These are phyloP conservation scores for Xylariales sp. DNA, from an alignment of 2,329 filamentous ascomycete genomes.

Conservation along the genomic window DNA sequence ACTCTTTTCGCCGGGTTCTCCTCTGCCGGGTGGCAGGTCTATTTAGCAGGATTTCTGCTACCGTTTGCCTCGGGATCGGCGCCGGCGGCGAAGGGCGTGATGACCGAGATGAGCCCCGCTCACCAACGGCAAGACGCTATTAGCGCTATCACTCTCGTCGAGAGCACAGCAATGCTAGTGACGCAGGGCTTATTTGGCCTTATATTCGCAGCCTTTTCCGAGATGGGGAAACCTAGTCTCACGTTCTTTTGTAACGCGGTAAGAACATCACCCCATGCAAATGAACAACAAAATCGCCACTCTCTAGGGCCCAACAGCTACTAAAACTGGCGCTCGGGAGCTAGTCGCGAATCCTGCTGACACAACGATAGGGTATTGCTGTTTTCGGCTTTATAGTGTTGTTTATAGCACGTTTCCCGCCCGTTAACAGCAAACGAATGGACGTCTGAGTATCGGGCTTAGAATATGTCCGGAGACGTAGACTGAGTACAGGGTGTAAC, in stretches of 20 bases:
- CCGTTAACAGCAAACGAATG: slow-evolving; percentile 56
- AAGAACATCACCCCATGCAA: slow-evolving; percentile 43
- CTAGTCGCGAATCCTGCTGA: slow-evolving; percentile 32
- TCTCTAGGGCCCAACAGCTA: neutral
- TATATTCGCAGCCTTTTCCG: slow-evolving; percentile 72
- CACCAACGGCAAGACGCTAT: slow-evolving; percentile 73
- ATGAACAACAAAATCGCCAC: neutral
- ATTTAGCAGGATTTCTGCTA: slow-evolving; percentile 71
- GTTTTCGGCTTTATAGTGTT: slow-evolving; percentile 62
- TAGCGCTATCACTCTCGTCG: slow-evolving; percentile 75
- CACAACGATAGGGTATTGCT: slow-evolving; percentile 60
- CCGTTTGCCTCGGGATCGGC: slow-evolving; percentile 77
- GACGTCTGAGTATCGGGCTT: slow-evolving; percentile 46
- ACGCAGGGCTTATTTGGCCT: slow-evolving; percentile 76
- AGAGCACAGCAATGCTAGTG: slow-evolving; percentile 73
- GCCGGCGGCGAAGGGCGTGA: slow-evolving; percentile 77
- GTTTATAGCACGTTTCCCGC: slow-evolving; percentile 58
- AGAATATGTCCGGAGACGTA: neutral
- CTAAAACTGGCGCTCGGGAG: neutral
- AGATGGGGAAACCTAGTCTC: slow-evolving; percentile 67
- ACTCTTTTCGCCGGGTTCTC: slow-evolving; percentile 73
- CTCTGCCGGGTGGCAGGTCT: slow-evolving; percentile 74
- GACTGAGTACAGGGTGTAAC: neutral
- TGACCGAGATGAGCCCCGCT: slow-evolving; percentile 74
- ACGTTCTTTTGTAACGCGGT: slow-evolving; percentile 77